Evolutionary conservation across 768 basidiomycete species (phyloP).

Genomic region (Lyophyllum shimeji): DNA sequence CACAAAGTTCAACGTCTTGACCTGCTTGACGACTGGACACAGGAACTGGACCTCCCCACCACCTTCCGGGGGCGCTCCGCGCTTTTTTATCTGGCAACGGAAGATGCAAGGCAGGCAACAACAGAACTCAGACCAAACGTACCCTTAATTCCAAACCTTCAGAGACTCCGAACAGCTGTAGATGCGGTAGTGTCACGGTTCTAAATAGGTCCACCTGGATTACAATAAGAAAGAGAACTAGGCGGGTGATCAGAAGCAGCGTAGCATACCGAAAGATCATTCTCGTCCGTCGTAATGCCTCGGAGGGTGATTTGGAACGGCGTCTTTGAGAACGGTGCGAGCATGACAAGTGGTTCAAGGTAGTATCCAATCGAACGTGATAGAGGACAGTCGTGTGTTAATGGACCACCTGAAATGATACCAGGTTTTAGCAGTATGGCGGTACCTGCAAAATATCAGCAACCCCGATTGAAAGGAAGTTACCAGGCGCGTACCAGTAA

Average conservation of each 20-base stretch:
- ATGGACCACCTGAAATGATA: conserved; percentile 77
- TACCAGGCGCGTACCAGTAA: conserved; percentile 67
- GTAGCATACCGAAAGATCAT: conserved; percentile 78
- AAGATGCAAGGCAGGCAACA: background rate
- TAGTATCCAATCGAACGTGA: conserved; percentile 94
- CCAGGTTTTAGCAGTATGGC: conserved; percentile 92
- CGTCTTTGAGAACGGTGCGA: conserved; percentile 92
- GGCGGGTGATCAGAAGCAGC: background rate
- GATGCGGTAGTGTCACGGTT: conserved; percentile 87
- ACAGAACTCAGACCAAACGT: conserved; percentile 18
- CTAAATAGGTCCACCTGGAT: conserved; percentile 81
- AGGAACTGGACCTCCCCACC: conserved; percentile 93
- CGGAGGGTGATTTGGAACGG: conserved; percentile 77
- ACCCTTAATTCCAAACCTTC: conserved; percentile 91
- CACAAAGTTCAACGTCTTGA: conserved; percentile 91
- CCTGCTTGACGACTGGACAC: conserved; percentile 89
- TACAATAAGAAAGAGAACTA: conserved; percentile 10
- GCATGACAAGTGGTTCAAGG: conserved; percentile 84
- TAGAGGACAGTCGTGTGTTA: conserved; percentile 85
- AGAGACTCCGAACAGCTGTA: conserved; percentile 87
- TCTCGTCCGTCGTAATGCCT: conserved; percentile 91
- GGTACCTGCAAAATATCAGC: conserved; percentile 60
- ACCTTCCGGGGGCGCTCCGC: conserved; percentile 88
- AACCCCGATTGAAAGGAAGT: background rate
- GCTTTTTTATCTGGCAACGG: conserved; percentile 75